Percentiles rank a stretch among this genome's conserved stretches.
phyloP scores from a whole-genome alignment of 352 stramenopile genomes.

The Phytophthora sojae region DNA sequence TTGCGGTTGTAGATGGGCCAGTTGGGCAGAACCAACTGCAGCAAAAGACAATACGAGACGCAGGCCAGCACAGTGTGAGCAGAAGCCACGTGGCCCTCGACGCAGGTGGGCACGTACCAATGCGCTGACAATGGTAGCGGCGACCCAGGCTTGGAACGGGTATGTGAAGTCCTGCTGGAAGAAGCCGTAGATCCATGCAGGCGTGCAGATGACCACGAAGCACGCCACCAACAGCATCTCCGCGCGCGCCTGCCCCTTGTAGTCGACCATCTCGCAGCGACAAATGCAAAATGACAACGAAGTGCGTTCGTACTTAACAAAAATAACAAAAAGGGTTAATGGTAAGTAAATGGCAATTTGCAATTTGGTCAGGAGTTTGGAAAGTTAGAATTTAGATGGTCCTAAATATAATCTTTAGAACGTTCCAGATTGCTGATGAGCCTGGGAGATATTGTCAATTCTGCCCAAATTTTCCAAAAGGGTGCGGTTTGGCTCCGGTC shows the following conservation, averaged over 20 bases:
- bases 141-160: slow-evolving; percentile 76
- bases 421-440: too few relatives aligned
- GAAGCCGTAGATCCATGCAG: slow-evolving; percentile 88
- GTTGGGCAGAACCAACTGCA: slow-evolving; percentile 78
- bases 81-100: slow-evolving; percentile 28
- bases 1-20: slow-evolving; percentile 89
- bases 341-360: too few relatives aligned
- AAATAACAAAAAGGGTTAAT: too few relatives aligned
- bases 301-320: too few relatives aligned
- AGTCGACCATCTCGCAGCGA: slow-evolving; percentile 77
- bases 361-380: too few relatives aligned
- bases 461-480: too few relatives aligned
- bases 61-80: neutral
- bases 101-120: slow-evolving; percentile 44
- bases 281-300: neutral
- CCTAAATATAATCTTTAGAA: too few relatives aligned
- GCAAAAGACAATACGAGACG: slow-evolving; percentile 1
- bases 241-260: slow-evolving; percentile 81
- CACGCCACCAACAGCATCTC: slow-evolving; percentile 71
- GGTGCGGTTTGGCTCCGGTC: too few relatives aligned
- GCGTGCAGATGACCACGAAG: slow-evolving; percentile 80
- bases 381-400: too few relatives aligned
- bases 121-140: slow-evolving; percentile 59
- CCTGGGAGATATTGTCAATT: too few relatives aligned
- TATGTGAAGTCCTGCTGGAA: slow-evolving; percentile 85